Evolutionary conservation across 2,329 filamentous ascomycete species (phyloP).

Genomic region (Alternaria sp.): DNA sequence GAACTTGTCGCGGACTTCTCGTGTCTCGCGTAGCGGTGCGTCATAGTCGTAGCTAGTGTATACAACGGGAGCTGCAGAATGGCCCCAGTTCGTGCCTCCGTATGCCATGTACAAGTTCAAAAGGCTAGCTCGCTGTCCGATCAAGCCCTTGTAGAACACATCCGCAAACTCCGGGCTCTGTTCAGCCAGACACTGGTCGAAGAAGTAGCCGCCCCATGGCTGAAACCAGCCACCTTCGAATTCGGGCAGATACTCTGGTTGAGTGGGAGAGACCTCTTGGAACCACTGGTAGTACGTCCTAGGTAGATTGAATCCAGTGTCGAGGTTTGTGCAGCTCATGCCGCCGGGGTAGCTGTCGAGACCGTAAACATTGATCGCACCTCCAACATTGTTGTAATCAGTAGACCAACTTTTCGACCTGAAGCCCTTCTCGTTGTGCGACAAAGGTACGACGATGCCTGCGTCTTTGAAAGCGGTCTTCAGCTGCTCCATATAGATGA

Average conservation of each 20-base stretch:
- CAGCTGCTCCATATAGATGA: slow-evolving; percentile 61
- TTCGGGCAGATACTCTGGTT: slow-evolving; percentile 61
- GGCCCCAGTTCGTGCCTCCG: slow-evolving; percentile 64
- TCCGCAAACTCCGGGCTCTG: slow-evolving; percentile 58
- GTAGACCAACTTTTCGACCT: slow-evolving; percentile 59
- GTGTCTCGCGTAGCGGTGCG: slow-evolving; percentile 61
- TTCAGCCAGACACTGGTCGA: slow-evolving; percentile 57
- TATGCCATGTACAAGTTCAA: slow-evolving; percentile 59
- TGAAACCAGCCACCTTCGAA: slow-evolving; percentile 62
- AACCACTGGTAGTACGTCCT: slow-evolving; percentile 65
- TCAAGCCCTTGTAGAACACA: slow-evolving; percentile 64
- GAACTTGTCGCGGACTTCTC: slow-evolving; percentile 60
- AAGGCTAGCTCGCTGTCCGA: slow-evolving; percentile 58
- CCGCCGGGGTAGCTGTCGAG: slow-evolving; percentile 57
- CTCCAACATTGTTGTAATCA: slow-evolving; percentile 63
- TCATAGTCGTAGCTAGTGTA: slow-evolving; percentile 57
- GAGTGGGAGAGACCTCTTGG: slow-evolving; percentile 60
- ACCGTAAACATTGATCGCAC: slow-evolving; percentile 59
- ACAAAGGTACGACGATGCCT: slow-evolving; percentile 58
- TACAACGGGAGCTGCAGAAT: slow-evolving; percentile 52
- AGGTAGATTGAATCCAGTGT: slow-evolving; percentile 58
- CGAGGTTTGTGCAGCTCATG: slow-evolving; percentile 57
- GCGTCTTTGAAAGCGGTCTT: slow-evolving; percentile 54
- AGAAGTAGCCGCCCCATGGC: slow-evolving; percentile 61
- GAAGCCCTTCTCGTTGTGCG: slow-evolving; percentile 60